These are phyloP conservation scores for Phialophora chinensis DNA, from an alignment of 2,329 filamentous ascomycete species.

Conservation along the genomic window DNA sequence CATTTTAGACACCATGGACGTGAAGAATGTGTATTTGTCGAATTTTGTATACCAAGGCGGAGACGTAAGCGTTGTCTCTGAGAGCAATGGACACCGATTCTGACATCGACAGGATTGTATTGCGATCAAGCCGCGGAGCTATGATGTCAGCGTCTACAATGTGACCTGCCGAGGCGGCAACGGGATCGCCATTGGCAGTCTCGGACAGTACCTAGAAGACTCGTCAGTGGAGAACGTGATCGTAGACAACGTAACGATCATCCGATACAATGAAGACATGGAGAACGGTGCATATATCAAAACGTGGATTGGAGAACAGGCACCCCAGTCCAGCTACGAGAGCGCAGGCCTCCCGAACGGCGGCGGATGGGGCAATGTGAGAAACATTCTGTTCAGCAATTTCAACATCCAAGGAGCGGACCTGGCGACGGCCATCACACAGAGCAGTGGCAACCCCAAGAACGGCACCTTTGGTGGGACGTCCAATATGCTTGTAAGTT, in stretches of 20 bases:
- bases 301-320: slow-evolving; percentile 60
- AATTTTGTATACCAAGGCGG: slow-evolving; percentile 63
- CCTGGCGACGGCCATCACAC: slow-evolving; percentile 52
- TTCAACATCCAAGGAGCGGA: slow-evolving; percentile 57
- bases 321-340: slow-evolving; percentile 57
- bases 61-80: slow-evolving; percentile 44
- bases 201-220: slow-evolving; percentile 64
- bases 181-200: slow-evolving; percentile 57
- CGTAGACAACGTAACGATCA: slow-evolving; percentile 55
- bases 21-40: slow-evolving; percentile 55
- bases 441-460: slow-evolving; percentile 53
- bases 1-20: slow-evolving; percentile 58
- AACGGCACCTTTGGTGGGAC: slow-evolving; percentile 58
- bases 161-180: slow-evolving; percentile 62
- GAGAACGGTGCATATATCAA: slow-evolving; percentile 61
- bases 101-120: slow-evolving; percentile 56
- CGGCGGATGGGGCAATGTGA: slow-evolving; percentile 60
- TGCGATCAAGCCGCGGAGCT: slow-evolving; percentile 66
- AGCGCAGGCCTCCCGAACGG: slow-evolving; percentile 56
- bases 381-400: slow-evolving; percentile 59
- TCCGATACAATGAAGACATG: slow-evolving; percentile 56
- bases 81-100: not conserved
- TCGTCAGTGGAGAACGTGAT: slow-evolving; percentile 57
- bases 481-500: slow-evolving; percentile 56
- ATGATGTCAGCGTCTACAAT: slow-evolving; percentile 63